Evolutionary conservation across 495 filamentous ascomycete species (phyloP).

Genomic region (Penicillium maclennaniae): DNA sequence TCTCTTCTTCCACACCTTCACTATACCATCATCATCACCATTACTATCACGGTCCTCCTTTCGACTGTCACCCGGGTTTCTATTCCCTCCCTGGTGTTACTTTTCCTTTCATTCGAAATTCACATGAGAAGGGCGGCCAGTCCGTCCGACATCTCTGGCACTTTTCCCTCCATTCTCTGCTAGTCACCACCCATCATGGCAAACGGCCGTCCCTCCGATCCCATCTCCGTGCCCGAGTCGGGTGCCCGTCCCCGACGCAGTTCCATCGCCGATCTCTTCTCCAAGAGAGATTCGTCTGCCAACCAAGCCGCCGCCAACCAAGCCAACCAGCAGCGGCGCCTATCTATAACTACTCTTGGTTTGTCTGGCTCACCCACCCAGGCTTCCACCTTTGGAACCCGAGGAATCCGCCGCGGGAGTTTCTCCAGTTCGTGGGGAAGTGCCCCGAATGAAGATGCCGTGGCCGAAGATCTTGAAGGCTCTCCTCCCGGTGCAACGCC

Average conservation of each 20-base stretch:
- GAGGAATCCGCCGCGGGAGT: conserved; percentile 64
- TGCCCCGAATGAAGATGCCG: conserved; percentile 81
- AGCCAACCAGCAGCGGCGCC: conserved; percentile 70
- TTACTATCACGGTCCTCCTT: conserved; percentile 1
- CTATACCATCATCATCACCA: neutral
- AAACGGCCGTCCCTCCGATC: conserved; percentile 45
- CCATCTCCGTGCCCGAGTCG: conserved; percentile 42
- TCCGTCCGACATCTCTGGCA: conserved; percentile 20
- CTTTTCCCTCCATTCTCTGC: neutral
- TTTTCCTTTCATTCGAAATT: conserved; percentile 1
- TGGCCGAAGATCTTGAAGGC: conserved; percentile 75
- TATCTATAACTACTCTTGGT: conserved; percentile 83
- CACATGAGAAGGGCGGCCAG: conserved; percentile 31
- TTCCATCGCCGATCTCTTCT: conserved; percentile 49
- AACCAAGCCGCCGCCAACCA: conserved; percentile 52
- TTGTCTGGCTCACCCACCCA: conserved; percentile 74
- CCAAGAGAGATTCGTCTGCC: conserved; percentile 24
- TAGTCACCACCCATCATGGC: conserved; percentile 36
- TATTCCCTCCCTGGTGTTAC: neutral
- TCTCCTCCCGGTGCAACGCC: conserved; percentile 47
- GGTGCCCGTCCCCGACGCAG: conserved; percentile 42
- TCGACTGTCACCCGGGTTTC: neutral
- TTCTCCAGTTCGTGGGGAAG: conserved; percentile 65
- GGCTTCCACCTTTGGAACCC: conserved; percentile 47
- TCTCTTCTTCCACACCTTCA: neutral